Evolutionary conservation across 139 green algal species (phyloP).

Genomic region (Trebouxia sp.): DNA sequence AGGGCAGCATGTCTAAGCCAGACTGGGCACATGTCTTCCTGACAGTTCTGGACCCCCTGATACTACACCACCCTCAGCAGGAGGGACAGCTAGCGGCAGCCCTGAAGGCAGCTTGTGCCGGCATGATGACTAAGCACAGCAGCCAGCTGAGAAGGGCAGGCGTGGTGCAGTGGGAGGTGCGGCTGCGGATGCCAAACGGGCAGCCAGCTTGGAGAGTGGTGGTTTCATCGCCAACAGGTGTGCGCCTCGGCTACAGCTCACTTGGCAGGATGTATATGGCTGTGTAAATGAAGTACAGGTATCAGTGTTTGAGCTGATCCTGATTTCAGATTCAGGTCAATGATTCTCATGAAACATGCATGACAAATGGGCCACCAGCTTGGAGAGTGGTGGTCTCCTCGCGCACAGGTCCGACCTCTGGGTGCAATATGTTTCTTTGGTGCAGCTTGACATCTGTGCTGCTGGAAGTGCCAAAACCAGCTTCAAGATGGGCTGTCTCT

Average conservation of each 20-base stretch:
- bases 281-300: too few relatives aligned
- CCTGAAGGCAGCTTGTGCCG: conserved; percentile 63
- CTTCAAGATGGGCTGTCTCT: too few relatives aligned
- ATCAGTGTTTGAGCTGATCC: too few relatives aligned
- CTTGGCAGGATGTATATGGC: too few relatives aligned
- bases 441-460: too few relatives aligned
- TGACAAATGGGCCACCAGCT: too few relatives aligned
- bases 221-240: conserved; percentile 75
- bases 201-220: conserved; percentile 82
- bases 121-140: conserved; percentile 22
- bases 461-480: too few relatives aligned
- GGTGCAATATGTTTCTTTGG: too few relatives aligned
- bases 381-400: neutral
- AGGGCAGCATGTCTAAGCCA: neutral
- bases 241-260: too few relatives aligned
- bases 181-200: conserved; percentile 58
- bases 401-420: neutral
- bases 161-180: conserved; percentile 84
- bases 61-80: conserved; percentile 41
- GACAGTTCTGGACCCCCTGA: conserved; percentile 60
- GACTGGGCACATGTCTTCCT: conserved; percentile 92
- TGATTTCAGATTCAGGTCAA: too few relatives aligned
- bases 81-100: conserved; percentile 64
- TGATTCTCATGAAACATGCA: too few relatives aligned
- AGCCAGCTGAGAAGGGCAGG: conserved; percentile 52